These are phyloP conservation scores for Blastobotrys persicus DNA, from an alignment of 1,139 yeast species.

Conservation along the genomic window DNA sequence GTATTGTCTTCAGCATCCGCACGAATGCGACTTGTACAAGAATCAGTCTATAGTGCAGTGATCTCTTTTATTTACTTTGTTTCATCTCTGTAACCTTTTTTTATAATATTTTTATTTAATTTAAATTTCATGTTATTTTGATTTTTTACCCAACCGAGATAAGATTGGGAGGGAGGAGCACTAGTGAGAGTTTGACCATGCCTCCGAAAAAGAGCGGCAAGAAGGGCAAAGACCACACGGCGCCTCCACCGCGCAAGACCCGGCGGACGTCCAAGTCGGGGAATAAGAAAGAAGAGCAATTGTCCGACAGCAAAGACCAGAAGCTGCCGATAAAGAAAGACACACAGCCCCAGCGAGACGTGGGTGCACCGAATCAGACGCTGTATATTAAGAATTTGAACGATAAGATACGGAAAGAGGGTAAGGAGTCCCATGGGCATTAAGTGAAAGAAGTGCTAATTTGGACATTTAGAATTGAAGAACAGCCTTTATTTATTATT, in stretches of 20 bases:
- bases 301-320: constrained; percentile 1
- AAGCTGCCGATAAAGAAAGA: background rate
- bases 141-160: too few relatives aligned
- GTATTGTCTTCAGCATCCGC: constrained; percentile 44
- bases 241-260: constrained; percentile 8
- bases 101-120: too few relatives aligned
- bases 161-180: background rate
- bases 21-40: constrained; percentile 38
- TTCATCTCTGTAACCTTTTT: background rate
- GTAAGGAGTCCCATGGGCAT: constrained; percentile 21
- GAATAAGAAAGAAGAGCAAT: background rate
- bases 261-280: background rate
- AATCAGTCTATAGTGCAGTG: background rate
- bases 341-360: background rate
- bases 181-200: constrained; percentile 7
- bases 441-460: background rate
- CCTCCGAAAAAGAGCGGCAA: constrained; percentile 11
- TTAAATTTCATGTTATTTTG: too few relatives aligned
- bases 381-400: constrained; percentile 65
- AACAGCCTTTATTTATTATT: constrained; percentile 60
- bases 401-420: constrained; percentile 51
- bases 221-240: constrained; percentile 4
- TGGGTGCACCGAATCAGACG: constrained; percentile 45
- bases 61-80: too few relatives aligned
- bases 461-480: constrained; percentile 40